Evolutionary conservation across 176 grass and related monocot species (phyloP).

Genomic region (bread wheat (Triticum aestivum)): DNA sequence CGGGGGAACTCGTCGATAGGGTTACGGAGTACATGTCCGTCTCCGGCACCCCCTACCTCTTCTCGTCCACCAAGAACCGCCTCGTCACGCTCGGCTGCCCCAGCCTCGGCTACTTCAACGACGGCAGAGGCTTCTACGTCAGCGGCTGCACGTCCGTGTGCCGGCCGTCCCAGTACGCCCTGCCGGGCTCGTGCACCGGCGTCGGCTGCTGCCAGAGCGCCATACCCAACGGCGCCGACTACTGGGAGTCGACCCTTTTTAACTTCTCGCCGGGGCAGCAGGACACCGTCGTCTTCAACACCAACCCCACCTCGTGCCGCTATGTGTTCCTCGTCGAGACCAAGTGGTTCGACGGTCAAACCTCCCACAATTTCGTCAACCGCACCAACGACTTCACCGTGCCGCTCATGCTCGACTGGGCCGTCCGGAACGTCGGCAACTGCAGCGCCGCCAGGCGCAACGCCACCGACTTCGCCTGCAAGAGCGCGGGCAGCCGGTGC

Average conservation of each 20-base stretch:
- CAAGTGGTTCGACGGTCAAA: constrained; percentile 1
- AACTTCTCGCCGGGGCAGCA: not conserved
- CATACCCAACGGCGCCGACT: not conserved
- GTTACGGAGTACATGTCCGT: not conserved
- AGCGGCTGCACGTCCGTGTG: constrained; percentile 53
- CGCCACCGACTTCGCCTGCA: constrained; percentile 42
- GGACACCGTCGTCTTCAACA: not conserved
- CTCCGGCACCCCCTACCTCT: not conserved
- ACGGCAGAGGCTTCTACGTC: not conserved
- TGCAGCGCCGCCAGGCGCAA: constrained; percentile 33
- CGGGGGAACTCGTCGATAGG: rapidly evolving
- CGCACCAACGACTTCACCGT: constrained; percentile 29
- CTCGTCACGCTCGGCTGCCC: constrained; percentile 39
- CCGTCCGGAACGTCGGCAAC: constrained; percentile 31
- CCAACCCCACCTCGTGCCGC: not conserved
- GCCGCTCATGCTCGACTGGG: constrained; percentile 65
- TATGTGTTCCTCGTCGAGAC: not conserved
- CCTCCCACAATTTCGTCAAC: not conserved
- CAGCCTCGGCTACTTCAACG: constrained; percentile 36
- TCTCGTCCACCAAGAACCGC: constrained; percentile 32
- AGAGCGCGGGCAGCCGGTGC: not conserved
- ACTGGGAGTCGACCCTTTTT: not conserved
- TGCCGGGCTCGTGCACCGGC: constrained; percentile 33
- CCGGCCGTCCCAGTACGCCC: not conserved
- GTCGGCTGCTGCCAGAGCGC: not conserved